These are phyloP conservation scores for Dioszegia crocea DNA, from an alignment of 768 basidiomycete species.

Conservation along the genomic window DNA sequence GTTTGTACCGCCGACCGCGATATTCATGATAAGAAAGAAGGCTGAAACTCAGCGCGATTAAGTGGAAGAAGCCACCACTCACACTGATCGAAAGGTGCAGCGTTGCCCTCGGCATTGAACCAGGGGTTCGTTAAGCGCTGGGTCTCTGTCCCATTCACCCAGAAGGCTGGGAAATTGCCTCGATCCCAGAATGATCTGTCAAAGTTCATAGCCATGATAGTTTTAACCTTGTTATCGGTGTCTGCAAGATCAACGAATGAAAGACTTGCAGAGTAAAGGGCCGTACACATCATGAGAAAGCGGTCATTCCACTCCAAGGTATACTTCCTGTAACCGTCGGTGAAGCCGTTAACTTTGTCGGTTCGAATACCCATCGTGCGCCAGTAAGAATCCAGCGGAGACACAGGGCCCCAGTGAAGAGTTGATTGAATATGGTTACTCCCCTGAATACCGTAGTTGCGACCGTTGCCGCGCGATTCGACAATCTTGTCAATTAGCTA, in stretches of 20 bases:
- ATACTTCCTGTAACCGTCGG: constrained; percentile 70
- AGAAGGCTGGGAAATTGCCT: constrained; percentile 62
- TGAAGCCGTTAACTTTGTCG: constrained; percentile 60
- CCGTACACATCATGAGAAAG: constrained; percentile 57
- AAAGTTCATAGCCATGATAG: constrained; percentile 65
- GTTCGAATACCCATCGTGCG: constrained; percentile 74
- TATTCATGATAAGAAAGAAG: background rate
- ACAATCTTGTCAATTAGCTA: constrained; percentile 49
- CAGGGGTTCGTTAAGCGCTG: constrained; percentile 58
- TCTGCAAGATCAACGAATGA: too few relatives aligned
- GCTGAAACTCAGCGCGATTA: background rate
- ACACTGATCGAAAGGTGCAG: constrained; percentile 56
- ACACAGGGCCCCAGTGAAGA: constrained; percentile 63
- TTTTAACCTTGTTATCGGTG: constrained; percentile 70
- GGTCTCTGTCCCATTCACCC: constrained; percentile 42
- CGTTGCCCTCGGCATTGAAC: constrained; percentile 46
- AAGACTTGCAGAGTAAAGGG: background rate
- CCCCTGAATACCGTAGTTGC: constrained; percentile 56
- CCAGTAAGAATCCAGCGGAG: constrained; percentile 57
- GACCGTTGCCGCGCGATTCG: constrained; percentile 59
- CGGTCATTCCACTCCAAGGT: constrained; percentile 72
- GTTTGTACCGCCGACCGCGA: background rate
- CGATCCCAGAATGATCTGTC: constrained; percentile 64
- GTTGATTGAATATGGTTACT: constrained; percentile 56
- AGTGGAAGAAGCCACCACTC: background rate